Base-by-base conservation (phyloP, 768 basidiomycete species). In the Pleurotus djamor region DNA sequence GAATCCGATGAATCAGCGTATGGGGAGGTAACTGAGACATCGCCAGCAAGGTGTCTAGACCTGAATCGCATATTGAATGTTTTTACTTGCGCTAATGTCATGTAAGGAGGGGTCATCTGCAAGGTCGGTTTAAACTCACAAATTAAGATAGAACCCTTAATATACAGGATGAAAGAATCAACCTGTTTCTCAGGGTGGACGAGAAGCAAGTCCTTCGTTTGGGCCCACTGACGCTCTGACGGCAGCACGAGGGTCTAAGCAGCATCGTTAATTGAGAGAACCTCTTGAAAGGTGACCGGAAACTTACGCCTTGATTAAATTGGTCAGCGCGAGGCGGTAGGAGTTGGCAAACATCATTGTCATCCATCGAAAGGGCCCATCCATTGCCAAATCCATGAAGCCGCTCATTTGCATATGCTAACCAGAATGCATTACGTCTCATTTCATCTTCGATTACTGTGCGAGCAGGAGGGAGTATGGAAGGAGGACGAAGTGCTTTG, bases 361-460 rank as follows among this genome's bases (percentile, higher is more conserved):
- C 90, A 62, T 92, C 91, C 8, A 92, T 72, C 59, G 79, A 80
- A 60, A 84, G 75, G 0, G 89, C 85, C 84, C 89, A 92, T 16
- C 85, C 86, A 64, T 89, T 90, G 35, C 83, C 83, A 60, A 80
- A 81, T 4, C 87, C 84, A 58, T 84, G 82, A 61, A 86, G 80
- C 32, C 89, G 83, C 63, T 92, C 90, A 48, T 79, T 75, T 5
- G 85, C 78, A 67, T 91, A 91, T 7, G 87, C 84, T 48, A 88
- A 65, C 84, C 89, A 92, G 65, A 91, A 90, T 1, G 83, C 77
- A 64, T 91, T 91, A 57, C 89, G 77, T 52, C 91, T 79, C 43
- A 76, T 83, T 69, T 91, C 91, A 36, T 88, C 87, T 68, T 91
- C 90, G 5, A 86, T 73, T 1, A 83, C 79, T 35, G 80, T 85